Conservation (phyloP, 2,329 filamentous ascomycete species). For the Pseudogymnoascus sp. region DNA sequence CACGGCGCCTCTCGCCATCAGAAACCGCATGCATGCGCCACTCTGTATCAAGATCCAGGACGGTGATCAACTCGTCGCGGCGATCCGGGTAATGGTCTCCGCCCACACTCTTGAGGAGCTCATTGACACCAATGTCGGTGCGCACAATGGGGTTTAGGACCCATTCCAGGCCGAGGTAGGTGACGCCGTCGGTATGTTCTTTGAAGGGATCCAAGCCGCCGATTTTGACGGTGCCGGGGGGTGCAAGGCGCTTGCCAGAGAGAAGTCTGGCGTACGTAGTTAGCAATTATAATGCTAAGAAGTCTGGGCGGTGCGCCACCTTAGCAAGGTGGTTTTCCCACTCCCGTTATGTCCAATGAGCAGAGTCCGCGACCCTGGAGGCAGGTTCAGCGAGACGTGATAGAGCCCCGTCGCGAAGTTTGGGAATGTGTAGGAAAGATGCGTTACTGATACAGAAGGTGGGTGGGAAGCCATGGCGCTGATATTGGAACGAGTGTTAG, state of each 20-base stretch:
- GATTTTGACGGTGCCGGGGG: constrained; percentile 64
- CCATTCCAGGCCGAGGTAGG: constrained; percentile 96
- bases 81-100: constrained; percentile 75
- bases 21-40: constrained; percentile 97
- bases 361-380: constrained; percentile 76
- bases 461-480: constrained; percentile 14
- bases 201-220: constrained; percentile 87
- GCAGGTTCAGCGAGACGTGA: constrained; percentile 67
- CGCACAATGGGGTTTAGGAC: constrained; percentile 94
- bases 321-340: constrained; percentile 92
- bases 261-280: constrained; percentile 47
- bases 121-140: constrained; percentile 84
- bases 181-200: constrained; percentile 82
- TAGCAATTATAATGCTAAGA: constrained; percentile 28
- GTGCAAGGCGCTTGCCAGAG: constrained; percentile 88
- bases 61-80: constrained; percentile 75
- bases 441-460: constrained; percentile 54
- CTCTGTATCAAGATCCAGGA: constrained; percentile 82
- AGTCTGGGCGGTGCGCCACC: not conserved
- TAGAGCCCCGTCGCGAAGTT: constrained; percentile 73
- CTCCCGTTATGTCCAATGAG: constrained; percentile 95
- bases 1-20: constrained; percentile 82
- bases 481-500: not conserved
- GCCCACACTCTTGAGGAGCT: constrained; percentile 77
- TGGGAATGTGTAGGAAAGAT: constrained; percentile 82